Evolutionary conservation across 192 early-diverging fungal species (phyloP).

Genomic region (Coemansia sp.): DNA sequence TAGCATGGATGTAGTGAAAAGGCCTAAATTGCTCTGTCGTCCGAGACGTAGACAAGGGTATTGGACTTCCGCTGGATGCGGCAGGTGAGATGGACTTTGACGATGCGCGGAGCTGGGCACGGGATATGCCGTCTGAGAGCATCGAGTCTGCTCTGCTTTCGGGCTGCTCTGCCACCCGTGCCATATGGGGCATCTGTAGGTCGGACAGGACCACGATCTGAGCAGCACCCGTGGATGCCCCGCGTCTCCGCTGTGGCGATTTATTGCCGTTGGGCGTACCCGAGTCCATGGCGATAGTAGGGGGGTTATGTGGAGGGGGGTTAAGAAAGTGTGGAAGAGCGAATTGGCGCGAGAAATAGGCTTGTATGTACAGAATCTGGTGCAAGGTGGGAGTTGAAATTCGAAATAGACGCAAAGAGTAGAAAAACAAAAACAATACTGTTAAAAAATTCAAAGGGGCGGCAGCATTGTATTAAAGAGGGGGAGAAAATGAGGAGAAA

Average conservation of each 20-base stretch:
- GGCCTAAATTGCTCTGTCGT: conserved; percentile 27
- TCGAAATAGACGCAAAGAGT: neutral
- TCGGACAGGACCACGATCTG: conserved; percentile 12
- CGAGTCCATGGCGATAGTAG: too few species aligned
- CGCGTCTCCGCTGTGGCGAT: too few species aligned
- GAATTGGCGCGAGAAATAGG: too few species aligned
- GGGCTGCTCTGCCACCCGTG: conserved; percentile 8
- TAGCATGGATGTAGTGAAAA: conserved; percentile 5
- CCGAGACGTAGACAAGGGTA: conserved; percentile 27
- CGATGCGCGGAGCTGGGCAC: conserved; percentile 18
- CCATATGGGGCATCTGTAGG: conserved; percentile 29
- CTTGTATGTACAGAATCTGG: too few species aligned
- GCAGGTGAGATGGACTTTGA: neutral
- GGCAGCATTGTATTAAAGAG: neutral
- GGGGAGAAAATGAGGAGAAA: neutral
- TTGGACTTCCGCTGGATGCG: conserved; percentile 8
- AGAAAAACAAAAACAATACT: neutral
- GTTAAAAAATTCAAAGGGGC: neutral
- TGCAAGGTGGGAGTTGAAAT: too few species aligned
- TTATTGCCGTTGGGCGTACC: too few species aligned
- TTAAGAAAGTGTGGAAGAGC: too few species aligned
- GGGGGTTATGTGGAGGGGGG: neutral
- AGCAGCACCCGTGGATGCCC: too few species aligned
- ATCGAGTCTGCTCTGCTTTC: conserved; percentile 1
- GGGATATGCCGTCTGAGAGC: conserved; percentile 13